Conservation (phyloP, 192 early-diverging fungal genomes). For the Coemansia sp. region DNA sequence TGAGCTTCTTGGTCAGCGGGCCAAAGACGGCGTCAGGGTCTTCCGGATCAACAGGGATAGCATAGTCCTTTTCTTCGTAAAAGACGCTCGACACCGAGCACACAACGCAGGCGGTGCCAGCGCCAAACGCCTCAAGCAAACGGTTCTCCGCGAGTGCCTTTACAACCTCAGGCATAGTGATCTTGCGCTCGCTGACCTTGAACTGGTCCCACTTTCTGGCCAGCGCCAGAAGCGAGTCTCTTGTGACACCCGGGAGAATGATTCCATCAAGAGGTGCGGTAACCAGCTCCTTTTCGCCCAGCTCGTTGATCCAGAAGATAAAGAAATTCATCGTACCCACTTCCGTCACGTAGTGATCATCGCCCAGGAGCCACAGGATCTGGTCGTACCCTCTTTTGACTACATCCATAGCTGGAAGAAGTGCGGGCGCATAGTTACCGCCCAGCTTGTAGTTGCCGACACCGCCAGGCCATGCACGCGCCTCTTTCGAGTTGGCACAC, state of each 20-base stretch:
- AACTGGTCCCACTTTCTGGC: conserved; percentile 86
- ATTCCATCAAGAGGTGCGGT: conserved; percentile 95
- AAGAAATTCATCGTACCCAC: conserved; percentile 99
- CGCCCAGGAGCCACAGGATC: conserved; percentile 95
- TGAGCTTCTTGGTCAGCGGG: conserved; percentile 80
- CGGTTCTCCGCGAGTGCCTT: conserved; percentile 75
- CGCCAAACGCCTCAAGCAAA: conserved; percentile 92
- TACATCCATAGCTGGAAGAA: conserved; percentile 82
- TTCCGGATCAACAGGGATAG: conserved; percentile 90
- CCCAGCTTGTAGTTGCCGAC: conserved; percentile 95
- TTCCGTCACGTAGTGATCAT: conserved; percentile 87
- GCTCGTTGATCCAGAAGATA: conserved; percentile 79
- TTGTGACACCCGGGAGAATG: conserved; percentile 94
- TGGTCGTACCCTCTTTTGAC: conserved; percentile 88
- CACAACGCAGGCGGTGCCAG: conserved; percentile 97
- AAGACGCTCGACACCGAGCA: conserved; percentile 85
- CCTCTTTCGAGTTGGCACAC: conserved; percentile 80
- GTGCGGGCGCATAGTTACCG: conserved; percentile 60
- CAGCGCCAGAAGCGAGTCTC: conserved; percentile 87
- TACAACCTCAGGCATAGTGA: conserved; percentile 83
- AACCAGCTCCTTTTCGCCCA: conserved; percentile 83
- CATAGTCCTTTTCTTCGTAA: conserved; percentile 72
- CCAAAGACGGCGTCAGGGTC: conserved; percentile 82
- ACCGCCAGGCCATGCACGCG: conserved; percentile 95
- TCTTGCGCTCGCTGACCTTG: conserved; percentile 83